Conservation (phyloP, 2,329 filamentous ascomycete species). For the Hypomyces rosellus region DNA sequence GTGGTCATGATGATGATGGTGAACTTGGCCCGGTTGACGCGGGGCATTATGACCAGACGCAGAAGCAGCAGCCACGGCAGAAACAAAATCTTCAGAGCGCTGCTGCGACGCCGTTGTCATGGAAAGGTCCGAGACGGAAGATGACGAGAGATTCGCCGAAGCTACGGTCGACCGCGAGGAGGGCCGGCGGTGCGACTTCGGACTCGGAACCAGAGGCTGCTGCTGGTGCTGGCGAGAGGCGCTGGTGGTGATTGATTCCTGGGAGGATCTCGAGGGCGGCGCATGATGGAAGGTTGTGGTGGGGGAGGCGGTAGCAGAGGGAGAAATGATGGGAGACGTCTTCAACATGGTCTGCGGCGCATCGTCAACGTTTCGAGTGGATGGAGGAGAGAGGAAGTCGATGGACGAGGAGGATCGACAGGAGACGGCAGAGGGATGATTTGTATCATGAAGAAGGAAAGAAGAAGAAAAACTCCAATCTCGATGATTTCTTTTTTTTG, state of each 20-base stretch:
- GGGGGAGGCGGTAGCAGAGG: constrained; percentile 48
- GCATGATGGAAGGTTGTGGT: constrained; percentile 34
- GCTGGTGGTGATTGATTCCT: constrained; percentile 4
- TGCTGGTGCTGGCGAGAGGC: constrained; percentile 5
- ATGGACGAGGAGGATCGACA: neutral
- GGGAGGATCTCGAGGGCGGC: constrained; percentile 14
- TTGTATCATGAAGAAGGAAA: neutral
- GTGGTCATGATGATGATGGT: neutral
- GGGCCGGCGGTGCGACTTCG: constrained; percentile 8
- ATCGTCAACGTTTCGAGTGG: constrained; percentile 32
- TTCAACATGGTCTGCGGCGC: constrained; percentile 52
- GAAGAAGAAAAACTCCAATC: neutral
- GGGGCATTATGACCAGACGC: neutral
- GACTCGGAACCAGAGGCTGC: constrained; percentile 5
- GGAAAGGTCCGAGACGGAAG: constrained; percentile 3
- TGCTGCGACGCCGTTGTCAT: constrained; percentile 4
- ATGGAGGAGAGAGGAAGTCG: neutral
- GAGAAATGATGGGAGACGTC: constrained; percentile 47
- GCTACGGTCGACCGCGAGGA: constrained; percentile 2
- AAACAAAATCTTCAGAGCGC: neutral
- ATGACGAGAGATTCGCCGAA: neutral
- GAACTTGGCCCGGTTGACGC: neutral
- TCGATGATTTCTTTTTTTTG: neutral
- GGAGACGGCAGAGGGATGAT: neutral
- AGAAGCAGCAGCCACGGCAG: neutral